Evolutionary conservation across 208 protist species (phyloP).

Genomic region (Crithidia expoeki): DNA sequence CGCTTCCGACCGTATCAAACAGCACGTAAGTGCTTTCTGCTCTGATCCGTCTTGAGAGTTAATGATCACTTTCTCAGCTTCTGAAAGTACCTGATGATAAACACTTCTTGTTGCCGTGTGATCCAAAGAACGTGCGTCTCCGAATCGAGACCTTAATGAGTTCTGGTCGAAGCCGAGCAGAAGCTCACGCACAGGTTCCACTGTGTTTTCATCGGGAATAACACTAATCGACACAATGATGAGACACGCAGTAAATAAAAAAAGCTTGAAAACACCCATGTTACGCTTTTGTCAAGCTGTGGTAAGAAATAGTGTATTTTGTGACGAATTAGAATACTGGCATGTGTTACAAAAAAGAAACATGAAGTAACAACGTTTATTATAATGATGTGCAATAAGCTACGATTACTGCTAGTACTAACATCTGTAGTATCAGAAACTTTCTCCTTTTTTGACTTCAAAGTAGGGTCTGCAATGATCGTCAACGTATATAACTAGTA

Average conservation of each 20-base stretch:
- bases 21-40: constrained; percentile 43
- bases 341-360: no score
- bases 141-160: constrained; percentile 36
- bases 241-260: constrained; percentile 5
- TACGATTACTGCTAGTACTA: no score
- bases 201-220: constrained; percentile 22
- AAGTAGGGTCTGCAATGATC: no score
- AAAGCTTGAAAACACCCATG: constrained; percentile 3
- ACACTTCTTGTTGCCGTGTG: constrained; percentile 47
- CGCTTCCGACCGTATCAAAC: constrained; percentile 40
- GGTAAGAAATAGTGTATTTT: no score
- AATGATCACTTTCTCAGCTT: constrained; percentile 30
- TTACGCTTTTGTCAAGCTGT: no score
- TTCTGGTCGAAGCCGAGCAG: constrained; percentile 19
- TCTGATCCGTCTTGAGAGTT: constrained; percentile 12
- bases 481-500: no score
- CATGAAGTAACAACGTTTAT: no score
- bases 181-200: constrained; percentile 20
- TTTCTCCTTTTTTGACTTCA: no score
- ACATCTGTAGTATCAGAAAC: no score
- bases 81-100: constrained; percentile 46
- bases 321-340: no score
- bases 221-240: constrained; percentile 15
- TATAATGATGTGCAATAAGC: no score
- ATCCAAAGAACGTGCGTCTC: constrained; percentile 41